Evolutionary conservation across 139 green algal genomes (phyloP), one percentile per base, ranked within the genome.

Genomic region (Chlorella sp.): DNA sequence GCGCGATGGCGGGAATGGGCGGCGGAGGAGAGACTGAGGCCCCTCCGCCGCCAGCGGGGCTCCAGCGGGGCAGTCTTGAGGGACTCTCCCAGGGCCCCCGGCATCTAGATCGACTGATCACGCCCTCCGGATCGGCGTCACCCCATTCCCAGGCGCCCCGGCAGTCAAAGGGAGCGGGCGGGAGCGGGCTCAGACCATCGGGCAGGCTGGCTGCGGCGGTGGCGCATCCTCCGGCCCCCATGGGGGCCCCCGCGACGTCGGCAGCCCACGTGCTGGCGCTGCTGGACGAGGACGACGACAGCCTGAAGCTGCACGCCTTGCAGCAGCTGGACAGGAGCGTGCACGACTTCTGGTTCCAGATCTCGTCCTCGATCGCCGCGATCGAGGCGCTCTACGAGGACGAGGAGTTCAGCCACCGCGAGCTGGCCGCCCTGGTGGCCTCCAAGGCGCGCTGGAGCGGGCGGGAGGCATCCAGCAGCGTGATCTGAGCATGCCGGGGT

Each of bases 321-420:
- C 85, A 92, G 51, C 89, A 93, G 83, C 84, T 98, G 30, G 90
- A 98, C 86, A 85, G 82, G 51, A 86, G 93, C 0, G 95, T 98
- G 56, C 88, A 95, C 54, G 88, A 96, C 24, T 95, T 95, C 81
- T 98, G 94, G 95, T 97, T 95, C 80, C 94, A 99, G 86, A 97
- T 98, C n/a, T 94, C 94, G 20, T 88, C 88, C 34, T 97, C 93
- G 2, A 95, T 98, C 36, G 90, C 90, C 0, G 90, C 88, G 43
- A 96, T 99, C 1, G 97, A 99, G 85, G 94, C 92, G 30, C 90
- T 99, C 5, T 98, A 96, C 80, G 97, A 99, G 87, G 97, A 99
- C 84, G 96, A 99, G 41, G 89, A 91, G 30, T 99, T 99, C 80
- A 75, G 64, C 9, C 92, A 98, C 72, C 86, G 96, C 48, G 92